Evolutionary conservation across 2,329 filamentous ascomycete species (phyloP).

Genomic region (Botryotinia narcissicola): DNA sequence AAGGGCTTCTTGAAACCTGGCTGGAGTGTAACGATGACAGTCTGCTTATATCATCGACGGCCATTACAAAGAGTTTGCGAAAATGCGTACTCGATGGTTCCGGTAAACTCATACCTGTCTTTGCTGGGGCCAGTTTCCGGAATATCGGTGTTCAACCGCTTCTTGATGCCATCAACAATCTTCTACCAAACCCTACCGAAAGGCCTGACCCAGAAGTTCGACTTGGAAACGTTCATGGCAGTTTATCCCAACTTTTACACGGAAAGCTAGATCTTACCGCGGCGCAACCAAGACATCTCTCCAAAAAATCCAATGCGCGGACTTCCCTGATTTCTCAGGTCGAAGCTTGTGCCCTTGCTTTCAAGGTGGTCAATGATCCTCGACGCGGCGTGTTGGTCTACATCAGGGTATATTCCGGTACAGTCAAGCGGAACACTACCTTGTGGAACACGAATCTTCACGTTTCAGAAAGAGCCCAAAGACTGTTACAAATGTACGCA

Average conservation of each 20-base stretch:
- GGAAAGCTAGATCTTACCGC: conserved; percentile 44
- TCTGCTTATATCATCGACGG: conserved; percentile 59
- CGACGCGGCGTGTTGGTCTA: conserved; percentile 87
- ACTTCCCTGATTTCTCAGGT: conserved; percentile 50
- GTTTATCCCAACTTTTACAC: conserved; percentile 49
- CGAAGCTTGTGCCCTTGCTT: conserved; percentile 67
- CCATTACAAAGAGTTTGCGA: conserved; percentile 72
- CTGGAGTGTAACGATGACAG: conserved; percentile 74
- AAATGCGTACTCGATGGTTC: conserved; percentile 65
- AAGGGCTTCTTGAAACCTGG: conserved; percentile 79
- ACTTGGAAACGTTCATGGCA: conserved; percentile 56
- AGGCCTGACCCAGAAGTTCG: conserved; percentile 76
- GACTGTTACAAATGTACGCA: conserved; percentile 85
- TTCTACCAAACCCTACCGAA: conserved; percentile 80
- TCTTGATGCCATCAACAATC: conserved; percentile 82
- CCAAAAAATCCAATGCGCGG: conserved; percentile 42
- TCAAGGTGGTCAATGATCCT: conserved; percentile 91
- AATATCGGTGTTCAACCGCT: conserved; percentile 94
- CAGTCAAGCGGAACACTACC: conserved; percentile 67
- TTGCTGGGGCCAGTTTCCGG: conserved; percentile 87
- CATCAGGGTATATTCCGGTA: conserved; percentile 86
- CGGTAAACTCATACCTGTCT: conserved; percentile 77
- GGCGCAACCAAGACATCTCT: conserved; percentile 34
- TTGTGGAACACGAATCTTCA: conserved; percentile 87
- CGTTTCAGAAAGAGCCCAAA: conserved; percentile 74